Conservation (phyloP, 2,329 filamentous ascomycete species). For the Plectosphaerella plurivora region DNA sequence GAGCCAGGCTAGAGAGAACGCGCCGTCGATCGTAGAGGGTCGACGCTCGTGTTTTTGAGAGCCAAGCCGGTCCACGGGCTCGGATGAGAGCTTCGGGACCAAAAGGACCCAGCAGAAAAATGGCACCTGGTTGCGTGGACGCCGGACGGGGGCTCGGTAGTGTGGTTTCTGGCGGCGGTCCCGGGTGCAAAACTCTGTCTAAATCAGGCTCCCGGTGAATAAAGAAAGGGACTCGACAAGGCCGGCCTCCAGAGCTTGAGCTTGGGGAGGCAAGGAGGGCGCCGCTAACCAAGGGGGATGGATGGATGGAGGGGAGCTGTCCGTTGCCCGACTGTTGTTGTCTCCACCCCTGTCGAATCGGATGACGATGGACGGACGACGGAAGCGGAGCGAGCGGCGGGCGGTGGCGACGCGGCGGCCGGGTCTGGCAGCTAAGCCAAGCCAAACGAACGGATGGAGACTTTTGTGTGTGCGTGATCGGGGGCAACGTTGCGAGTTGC, state of each 20-base stretch:
- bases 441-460: no score
- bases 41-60: background rate
- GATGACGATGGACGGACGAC: background rate
- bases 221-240: no score
- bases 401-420: background rate
- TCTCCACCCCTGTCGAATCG: background rate
- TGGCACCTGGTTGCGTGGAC: background rate
- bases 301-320: background rate
- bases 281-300: background rate
- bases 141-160: background rate
- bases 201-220: no score
- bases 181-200: no score
- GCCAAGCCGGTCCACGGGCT: background rate
- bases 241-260: background rate
- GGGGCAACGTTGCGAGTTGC: background rate
- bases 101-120: background rate
- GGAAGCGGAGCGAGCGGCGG: background rate
- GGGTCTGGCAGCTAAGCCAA: no score
- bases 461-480: no score
- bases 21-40: background rate
- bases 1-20: no score
- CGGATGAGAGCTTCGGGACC: background rate
- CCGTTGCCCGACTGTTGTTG: background rate
- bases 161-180: background rate
- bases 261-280: background rate